A percentile compares a stretch with the other conserved stretches of the same genome.
phyloP scores from a whole-genome alignment of 2,329 filamentous ascomycete genomes.

The Didymella glomerata region DNA sequence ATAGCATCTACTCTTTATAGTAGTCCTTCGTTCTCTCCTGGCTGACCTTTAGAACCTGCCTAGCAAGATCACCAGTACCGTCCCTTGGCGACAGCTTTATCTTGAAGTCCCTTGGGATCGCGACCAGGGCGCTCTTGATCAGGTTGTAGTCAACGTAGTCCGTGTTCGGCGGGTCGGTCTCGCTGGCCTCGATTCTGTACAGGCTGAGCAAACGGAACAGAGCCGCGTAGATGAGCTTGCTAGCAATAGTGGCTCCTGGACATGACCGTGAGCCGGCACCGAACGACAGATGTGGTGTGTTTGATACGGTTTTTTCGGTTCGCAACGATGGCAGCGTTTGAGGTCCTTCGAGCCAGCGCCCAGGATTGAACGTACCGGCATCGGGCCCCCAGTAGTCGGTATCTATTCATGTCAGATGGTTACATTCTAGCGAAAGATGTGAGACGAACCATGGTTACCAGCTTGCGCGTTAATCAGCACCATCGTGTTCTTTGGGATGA shows the following conservation, averaged over 20 bases:
- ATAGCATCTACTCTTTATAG: not conserved
- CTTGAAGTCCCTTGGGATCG: not conserved
- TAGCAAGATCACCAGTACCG: not conserved
- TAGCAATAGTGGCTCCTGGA: not conserved
- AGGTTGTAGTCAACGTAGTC: not conserved
- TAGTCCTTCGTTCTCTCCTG: not conserved
- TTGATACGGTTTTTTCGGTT: not conserved
- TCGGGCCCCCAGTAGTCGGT: not conserved
- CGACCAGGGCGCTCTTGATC: not conserved
- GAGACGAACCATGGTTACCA: not conserved
- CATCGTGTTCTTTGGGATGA: conserved; percentile 48
- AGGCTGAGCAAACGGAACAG: not conserved
- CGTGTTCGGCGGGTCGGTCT: not conserved
- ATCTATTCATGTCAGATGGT: not conserved
- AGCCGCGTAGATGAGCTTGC: not conserved
- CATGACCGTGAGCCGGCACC: not conserved
- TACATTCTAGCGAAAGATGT: no score
- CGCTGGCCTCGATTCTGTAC: not conserved
- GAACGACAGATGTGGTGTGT: not conserved
- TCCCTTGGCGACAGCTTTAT: not conserved
- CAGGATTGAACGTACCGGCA: not conserved
- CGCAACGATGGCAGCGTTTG: not conserved
- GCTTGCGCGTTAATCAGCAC: not conserved
- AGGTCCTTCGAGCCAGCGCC: conserved; percentile 1
- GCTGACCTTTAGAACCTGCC: not conserved